Percentiles rank a stretch among this genome's conserved stretches.
These are phyloP conservation scores for Stachybotrys chlorohalonatus DNA, from an alignment of 2,329 filamentous ascomycete species.

Conservation along the genomic window DNA sequence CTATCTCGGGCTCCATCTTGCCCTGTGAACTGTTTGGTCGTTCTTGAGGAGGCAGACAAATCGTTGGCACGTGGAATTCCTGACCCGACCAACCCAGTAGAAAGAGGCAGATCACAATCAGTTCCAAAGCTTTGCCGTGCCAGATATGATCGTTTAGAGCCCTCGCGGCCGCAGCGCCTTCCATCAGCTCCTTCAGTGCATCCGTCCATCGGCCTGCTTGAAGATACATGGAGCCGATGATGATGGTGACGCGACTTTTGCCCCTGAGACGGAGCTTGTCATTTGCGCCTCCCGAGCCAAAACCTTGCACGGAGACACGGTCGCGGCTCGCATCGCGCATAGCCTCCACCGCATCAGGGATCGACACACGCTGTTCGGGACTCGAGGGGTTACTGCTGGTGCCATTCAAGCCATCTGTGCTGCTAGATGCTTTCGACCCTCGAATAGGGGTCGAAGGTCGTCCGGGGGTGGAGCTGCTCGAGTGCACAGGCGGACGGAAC, in stretches of 20 bases:
- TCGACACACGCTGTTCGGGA: constrained; percentile 28
- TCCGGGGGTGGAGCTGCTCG: constrained; percentile 34
- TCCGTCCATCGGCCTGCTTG: constrained; percentile 86
- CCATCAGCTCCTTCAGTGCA: constrained; percentile 72
- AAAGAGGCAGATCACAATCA: constrained; percentile 72
- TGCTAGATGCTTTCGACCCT: constrained; percentile 38
- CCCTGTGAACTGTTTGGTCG: constrained; percentile 23
- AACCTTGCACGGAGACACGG: constrained; percentile 58
- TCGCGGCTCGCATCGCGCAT: constrained; percentile 43
- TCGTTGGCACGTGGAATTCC: constrained; percentile 66
- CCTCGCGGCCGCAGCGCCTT: constrained; percentile 69
- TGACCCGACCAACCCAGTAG: constrained; percentile 77
- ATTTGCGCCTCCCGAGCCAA: constrained; percentile 60
- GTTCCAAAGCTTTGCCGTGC: constrained; percentile 91
- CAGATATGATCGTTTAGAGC: constrained; percentile 87
- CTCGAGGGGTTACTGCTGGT: constrained; percentile 25
- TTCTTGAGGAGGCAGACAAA: constrained; percentile 44
- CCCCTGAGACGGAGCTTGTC: constrained; percentile 75
- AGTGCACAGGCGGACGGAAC: constrained; percentile 31
- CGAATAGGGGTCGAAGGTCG: constrained; percentile 43
- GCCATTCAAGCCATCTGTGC: constrained; percentile 36
- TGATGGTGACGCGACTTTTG: constrained; percentile 67
- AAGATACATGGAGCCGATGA: constrained; percentile 78
- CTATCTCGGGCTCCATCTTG: constrained; percentile 17
- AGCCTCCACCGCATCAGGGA: constrained; percentile 31